These are phyloP conservation scores for Dentipellis fragilis DNA, from an alignment of 768 basidiomycete genomes.

Conservation along the genomic window DNA sequence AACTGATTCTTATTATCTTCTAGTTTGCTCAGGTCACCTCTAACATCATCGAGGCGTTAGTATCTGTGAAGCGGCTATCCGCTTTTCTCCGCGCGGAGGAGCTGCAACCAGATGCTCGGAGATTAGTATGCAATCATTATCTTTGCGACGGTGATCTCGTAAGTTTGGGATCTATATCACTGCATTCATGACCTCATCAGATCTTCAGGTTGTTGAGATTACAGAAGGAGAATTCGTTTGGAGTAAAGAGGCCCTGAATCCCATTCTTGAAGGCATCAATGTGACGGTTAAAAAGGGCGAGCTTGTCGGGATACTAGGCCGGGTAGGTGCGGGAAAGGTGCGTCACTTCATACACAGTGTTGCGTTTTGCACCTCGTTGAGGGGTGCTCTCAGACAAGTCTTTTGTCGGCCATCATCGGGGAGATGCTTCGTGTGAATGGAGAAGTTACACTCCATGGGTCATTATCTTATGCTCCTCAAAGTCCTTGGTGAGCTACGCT, in stretches of 20 bases:
- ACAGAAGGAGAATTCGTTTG: conserved; percentile 76
- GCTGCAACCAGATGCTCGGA: conserved; percentile 70
- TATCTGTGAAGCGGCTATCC: conserved; percentile 72
- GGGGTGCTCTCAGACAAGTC: conserved; percentile 40
- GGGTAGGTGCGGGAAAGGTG: conserved; percentile 88
- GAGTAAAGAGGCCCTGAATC: conserved; percentile 42
- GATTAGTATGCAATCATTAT: conserved; percentile 31
- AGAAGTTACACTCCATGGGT: conserved; percentile 56
- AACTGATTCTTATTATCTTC: not conserved
- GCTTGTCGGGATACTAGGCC: conserved; percentile 74
- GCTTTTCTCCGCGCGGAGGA: conserved; percentile 71
- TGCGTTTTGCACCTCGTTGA: not conserved
- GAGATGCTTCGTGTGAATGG: conserved; percentile 79
- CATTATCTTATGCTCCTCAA: conserved; percentile 76
- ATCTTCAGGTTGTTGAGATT: conserved; percentile 50
- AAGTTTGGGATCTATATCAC: not conserved
- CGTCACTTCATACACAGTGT: conserved; percentile 9
- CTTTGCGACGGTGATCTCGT: conserved; percentile 55
- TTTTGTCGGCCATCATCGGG: conserved; percentile 74
- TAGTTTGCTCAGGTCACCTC: conserved; percentile 36
- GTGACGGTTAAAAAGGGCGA: conserved; percentile 75
- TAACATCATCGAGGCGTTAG: conserved; percentile 77
- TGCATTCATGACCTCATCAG: not conserved
- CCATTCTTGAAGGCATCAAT: conserved; percentile 71
- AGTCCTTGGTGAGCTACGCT: conserved; percentile 57